Conservation (phyloP, 139 green algal genomes). For the Pseudopediastrum boryanum region DNA sequence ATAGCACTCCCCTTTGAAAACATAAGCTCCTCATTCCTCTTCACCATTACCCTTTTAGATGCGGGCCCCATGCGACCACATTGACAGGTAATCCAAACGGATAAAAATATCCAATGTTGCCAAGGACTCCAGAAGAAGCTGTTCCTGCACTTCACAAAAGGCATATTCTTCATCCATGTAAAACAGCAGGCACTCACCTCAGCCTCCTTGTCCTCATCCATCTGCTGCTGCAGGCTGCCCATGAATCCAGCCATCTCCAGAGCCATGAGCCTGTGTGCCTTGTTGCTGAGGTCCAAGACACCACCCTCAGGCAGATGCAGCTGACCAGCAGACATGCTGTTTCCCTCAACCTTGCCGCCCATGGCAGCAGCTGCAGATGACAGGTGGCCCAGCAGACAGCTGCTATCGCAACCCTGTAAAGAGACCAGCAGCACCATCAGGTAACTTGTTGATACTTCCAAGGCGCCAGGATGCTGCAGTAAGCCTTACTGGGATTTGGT, state of each 20-base stretch:
- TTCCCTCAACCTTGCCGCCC: conserved; percentile 18
- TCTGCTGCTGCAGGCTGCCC: neutral
- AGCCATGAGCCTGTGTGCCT: no score
- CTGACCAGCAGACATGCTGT: neutral
- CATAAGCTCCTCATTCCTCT: neutral
- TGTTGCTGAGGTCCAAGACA: neutral
- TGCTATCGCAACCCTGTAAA: conserved; percentile 17
- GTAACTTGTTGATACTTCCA: neutral
- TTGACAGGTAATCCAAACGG: neutral
- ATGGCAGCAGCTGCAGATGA: conserved; percentile 2
- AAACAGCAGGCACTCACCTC: neutral
- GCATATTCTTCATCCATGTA: neutral
- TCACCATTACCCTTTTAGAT: neutral
- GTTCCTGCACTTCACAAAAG: neutral
- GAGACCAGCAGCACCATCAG: neutral
- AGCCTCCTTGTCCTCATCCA: neutral
- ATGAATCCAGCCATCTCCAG: conserved; percentile 10
- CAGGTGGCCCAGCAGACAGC: conserved; percentile 9
- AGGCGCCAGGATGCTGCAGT: neutral
- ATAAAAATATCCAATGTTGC: neutral
- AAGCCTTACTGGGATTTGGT: neutral
- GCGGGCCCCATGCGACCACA: neutral
- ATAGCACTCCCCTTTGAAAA: neutral
- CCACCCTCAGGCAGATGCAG: neutral
- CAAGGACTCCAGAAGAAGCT: neutral